Evolutionary conservation across 2,329 filamentous ascomycete genomes (phyloP), one percentile per base, ranked within the genome.

Genomic region (Alternaria triticimaculans): DNA sequence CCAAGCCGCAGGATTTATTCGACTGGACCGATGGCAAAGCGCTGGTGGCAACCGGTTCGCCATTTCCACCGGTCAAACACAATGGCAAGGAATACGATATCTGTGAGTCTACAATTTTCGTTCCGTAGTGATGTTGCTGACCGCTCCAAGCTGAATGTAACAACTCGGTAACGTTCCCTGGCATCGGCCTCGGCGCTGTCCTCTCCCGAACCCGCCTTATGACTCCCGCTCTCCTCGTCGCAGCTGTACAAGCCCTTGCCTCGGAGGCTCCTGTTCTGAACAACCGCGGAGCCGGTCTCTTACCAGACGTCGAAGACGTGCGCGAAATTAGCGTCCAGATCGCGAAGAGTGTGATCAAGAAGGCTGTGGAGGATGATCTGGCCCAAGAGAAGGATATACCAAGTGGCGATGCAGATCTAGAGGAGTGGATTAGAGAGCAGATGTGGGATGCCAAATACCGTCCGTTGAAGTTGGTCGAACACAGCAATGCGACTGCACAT

Each of bases 101-200:
- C 18, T 83, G 84, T 86, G 74, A 73, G 81, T 75, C 10, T 65
- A 12, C 53, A 12, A 33, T n/a, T 49, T 3, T 9, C 21, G 7
- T 44, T 15, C 10, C 43, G 15, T 28, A 5, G 12, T n/a, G 18
- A 43, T 33, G 6, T n/a, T 44, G 23, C 64, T 74, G 45, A 71
- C 48, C n/a, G 14, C 15, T 5, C 21, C 11, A 86, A 74, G 92
- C 92, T 23, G 93, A 97, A 79, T 97, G 94, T 82, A 97, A 97
- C 82, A 97, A 97, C 81, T 91, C 89, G 1, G 92, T 92, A 33
- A 91, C 91, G 15, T 97, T 96, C 78, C 93, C 93, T 0, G 93
- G 93, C 0, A 95, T 97, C 62, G 93, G 93, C 0, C 88, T 97
- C 1, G 94, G 93, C 11, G 87, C 87, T 8, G 87, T 97, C 0